Evolutionary conservation across 2,329 filamentous ascomycete genomes (phyloP).

Genomic region (Pseudogymnoascus sp.): DNA sequence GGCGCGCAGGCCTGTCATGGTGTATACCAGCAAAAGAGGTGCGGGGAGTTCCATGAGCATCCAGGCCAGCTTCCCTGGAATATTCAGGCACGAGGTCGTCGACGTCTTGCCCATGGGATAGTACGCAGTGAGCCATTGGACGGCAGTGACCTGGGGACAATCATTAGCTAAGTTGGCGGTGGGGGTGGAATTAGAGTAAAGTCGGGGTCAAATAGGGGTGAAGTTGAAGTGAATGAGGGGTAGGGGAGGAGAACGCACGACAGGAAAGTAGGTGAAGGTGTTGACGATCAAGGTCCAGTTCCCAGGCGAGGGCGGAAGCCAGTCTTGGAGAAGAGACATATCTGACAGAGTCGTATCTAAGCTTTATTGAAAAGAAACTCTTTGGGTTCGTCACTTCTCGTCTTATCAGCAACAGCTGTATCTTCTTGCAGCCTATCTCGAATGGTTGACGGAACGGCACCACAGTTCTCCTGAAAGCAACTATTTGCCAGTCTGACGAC

Average conservation of each 20-base stretch:
- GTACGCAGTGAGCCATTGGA: slow-evolving; percentile 70
- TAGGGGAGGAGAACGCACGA: slow-evolving; percentile 37
- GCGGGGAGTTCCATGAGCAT: slow-evolving; percentile 80
- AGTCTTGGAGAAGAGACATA: slow-evolving; percentile 29
- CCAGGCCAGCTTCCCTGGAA: slow-evolving; percentile 88
- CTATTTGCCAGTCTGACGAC: not conserved
- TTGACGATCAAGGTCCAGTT: slow-evolving; percentile 50
- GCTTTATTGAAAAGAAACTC: not conserved
- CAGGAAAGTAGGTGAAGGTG: slow-evolving; percentile 46
- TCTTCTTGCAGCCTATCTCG: not conserved
- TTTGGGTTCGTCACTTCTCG: not conserved
- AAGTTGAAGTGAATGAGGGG: slow-evolving; percentile 14
- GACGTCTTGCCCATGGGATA: slow-evolving; percentile 95
- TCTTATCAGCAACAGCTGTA: not conserved
- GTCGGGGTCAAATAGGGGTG: not conserved
- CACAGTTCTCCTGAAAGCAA: not conserved
- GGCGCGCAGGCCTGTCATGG: slow-evolving; percentile 61
- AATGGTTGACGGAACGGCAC: not conserved
- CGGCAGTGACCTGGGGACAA: slow-evolving; percentile 55
- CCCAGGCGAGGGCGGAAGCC: slow-evolving; percentile 50
- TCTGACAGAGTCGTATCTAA: not conserved
- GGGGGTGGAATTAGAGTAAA: not conserved
- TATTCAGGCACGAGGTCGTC: slow-evolving; percentile 64
- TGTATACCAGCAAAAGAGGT: slow-evolving; percentile 71
- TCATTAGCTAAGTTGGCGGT: not conserved